phyloP scores from a whole-genome alignment of 768 basidiomycete species.

The Mycena metata region DNA sequence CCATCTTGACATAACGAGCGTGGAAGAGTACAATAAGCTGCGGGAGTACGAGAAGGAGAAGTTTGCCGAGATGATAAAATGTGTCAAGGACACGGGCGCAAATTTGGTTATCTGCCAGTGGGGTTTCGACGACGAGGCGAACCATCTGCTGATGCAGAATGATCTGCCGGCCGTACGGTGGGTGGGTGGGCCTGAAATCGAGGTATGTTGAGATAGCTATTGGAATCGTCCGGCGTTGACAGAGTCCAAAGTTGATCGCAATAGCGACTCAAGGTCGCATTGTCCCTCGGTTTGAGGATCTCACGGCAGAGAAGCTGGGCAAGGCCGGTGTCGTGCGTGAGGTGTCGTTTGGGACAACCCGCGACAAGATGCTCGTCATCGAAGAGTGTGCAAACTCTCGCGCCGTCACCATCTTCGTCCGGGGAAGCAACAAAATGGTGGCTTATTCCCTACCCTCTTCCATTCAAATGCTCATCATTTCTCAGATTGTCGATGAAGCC shows the following conservation, averaged over 20 bases:
- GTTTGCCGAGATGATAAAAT: conserved; percentile 96
- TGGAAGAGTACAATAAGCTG: conserved; percentile 97
- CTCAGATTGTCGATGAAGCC: conserved; percentile 97
- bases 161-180: conserved; percentile 97
- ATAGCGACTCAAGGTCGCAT: conserved; percentile 99
- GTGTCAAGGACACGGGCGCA: conserved; percentile 96
- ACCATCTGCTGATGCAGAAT: conserved; percentile 98
- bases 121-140: conserved; percentile 99
- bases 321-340: conserved; percentile 95
- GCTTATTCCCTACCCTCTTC: conserved; percentile 21
- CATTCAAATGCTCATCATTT: not conserved
- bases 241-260: conserved; percentile 82
- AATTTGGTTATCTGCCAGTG: conserved; percentile 99
- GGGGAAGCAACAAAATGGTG: conserved; percentile 99
- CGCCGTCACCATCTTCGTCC: conserved; percentile 96
- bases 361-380: conserved; percentile 99
- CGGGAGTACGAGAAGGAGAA: conserved; percentile 96
- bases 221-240: not conserved
- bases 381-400: conserved; percentile 98
- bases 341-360: conserved; percentile 95
- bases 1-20: conserved; percentile 95
- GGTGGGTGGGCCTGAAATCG: conserved; percentile 99
- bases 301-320: conserved; percentile 91
- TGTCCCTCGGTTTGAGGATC: conserved; percentile 97
- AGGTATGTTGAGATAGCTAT: conserved; percentile 64